Base-by-base conservation (phyloP, 345 rosid genomes). In the Bretschneidera sinensis region DNA sequence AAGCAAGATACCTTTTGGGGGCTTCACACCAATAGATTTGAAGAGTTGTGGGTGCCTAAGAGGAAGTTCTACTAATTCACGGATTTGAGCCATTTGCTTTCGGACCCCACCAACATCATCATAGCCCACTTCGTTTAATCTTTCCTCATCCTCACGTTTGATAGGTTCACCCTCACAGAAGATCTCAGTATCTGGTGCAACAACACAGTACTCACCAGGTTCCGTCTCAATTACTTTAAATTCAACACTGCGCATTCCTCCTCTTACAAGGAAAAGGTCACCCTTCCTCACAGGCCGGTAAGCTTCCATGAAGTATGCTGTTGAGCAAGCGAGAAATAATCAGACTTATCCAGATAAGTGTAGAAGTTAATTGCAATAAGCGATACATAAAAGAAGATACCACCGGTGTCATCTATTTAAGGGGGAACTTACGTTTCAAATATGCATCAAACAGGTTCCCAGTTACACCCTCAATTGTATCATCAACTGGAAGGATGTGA, bases 91-190 rank as follows among this genome's bases (percentile, higher is more conserved):
- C 84, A 79, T 74, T 48, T 79, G 84, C 64, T 74, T 74, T 23
- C 84, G 73, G 22, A 79, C 81, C 51, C 79, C 84, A 49, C 81
- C 81, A 65, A 74, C 79, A 60, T 79, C 79, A 68, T 76, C 81
- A 65, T 76, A 79, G 15, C 79, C 81, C 20, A 76, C 73, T 39
- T 79, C 81, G 50, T 76, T 72, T 58, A 76, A 63, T 48, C 73
- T 68, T 60, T 79, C 62, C 53, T 79, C 81, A 55, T 76, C 81
- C 62, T 79, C 81, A 55, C 81, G 62, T 39, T 73, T 76, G 33
- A 76, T 59, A 20, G 81, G 81, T 22, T 79, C 81, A 17, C 84
- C 79, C 57, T 79, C 84, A 9, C 79, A 79, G 73, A 73, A 76
- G 20, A 76, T 74, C 67, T 71, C 77, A 19, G 84, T 79, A 60